A percentile compares a stretch with the other conserved stretches of the same genome.
These are phyloP conservation scores for Exobasidium cylindrosporum DNA, from an alignment of 1,284 basidiomycete species.

Conservation along the genomic window DNA sequence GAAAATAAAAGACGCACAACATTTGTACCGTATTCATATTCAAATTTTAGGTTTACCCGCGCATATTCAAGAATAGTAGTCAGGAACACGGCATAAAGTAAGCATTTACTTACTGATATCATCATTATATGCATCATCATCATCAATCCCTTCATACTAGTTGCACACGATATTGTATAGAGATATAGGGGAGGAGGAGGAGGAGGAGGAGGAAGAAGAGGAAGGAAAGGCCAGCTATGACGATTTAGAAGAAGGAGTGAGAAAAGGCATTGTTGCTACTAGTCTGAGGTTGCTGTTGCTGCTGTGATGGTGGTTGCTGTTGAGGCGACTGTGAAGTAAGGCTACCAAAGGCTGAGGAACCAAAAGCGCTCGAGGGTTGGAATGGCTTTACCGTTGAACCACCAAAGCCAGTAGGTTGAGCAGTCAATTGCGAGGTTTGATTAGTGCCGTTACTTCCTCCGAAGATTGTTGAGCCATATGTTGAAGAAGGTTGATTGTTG, in stretches of 20 bases:
- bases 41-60: too few species aligned
- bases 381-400: slow-evolving; percentile 46
- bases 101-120: too few species aligned
- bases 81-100: too few species aligned
- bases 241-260: not conserved
- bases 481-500: not conserved
- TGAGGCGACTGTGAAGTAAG: slow-evolving; percentile 2
- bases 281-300: slow-evolving; percentile 4
- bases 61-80: too few species aligned
- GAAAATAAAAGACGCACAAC: too few species aligned
- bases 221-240: too few species aligned
- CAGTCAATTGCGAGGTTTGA: slow-evolving; percentile 14
- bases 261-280: slow-evolving; percentile 8
- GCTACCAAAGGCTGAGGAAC: slow-evolving; percentile 22
- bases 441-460: too few species aligned
- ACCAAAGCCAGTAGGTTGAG: slow-evolving; percentile 38
- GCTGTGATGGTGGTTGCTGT: slow-evolving; percentile 14
- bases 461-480: too few species aligned
- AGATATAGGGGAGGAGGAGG: not conserved
- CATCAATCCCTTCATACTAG: too few species aligned
- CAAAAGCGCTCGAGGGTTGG: slow-evolving; percentile 47
- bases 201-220: not conserved
- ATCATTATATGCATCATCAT: too few species aligned
- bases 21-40: too few species aligned
- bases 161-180: too few species aligned